Evolutionary conservation across 371 early-diverging fungal species (phyloP).

Genomic region (Gilbertella persicaria): DNA sequence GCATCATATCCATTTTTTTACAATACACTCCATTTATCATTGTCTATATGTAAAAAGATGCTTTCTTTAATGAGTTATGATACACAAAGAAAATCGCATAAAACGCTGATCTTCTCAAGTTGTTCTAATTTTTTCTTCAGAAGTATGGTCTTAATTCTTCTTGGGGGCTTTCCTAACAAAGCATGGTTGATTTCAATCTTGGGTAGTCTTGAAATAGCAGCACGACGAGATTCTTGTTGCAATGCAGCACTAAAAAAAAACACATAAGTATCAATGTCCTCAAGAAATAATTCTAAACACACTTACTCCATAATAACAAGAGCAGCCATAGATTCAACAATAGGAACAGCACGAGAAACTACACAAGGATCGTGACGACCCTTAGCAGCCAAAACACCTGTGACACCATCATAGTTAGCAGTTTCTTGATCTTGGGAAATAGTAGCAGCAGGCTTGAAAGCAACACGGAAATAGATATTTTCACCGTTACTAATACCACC

Average conservation of each 20-base stretch:
- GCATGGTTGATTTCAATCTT: conserved; percentile 50
- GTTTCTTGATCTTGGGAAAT: conserved; percentile 90
- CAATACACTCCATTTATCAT: too few relatives aligned
- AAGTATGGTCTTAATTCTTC: conserved; percentile 24
- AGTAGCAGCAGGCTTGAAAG: conserved; percentile 96
- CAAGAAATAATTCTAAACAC: too few relatives aligned
- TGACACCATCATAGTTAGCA: conserved; percentile 80
- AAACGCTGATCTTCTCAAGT: too few relatives aligned
- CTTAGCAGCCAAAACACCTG: conserved; percentile 85
- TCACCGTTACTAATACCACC: conserved; percentile 98
- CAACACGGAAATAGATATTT: conserved; percentile 94
- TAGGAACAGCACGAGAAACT: conserved; percentile 93
- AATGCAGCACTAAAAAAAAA: conserved; percentile 49
- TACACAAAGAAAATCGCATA: too few relatives aligned
- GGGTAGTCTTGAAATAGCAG: conserved; percentile 58
- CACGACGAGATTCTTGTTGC: conserved; percentile 67
- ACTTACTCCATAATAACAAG: conserved; percentile 91
- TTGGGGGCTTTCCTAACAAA: conserved; percentile 44
- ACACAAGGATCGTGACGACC: conserved; percentile 98
- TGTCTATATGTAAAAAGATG: too few relatives aligned
- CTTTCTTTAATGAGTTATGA: too few relatives aligned
- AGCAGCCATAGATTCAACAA: conserved; percentile 97
- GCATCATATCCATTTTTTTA: too few relatives aligned
- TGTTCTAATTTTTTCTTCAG: too few relatives aligned
- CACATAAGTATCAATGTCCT: not conserved